Conservation (phyloP, 257 asterid species). For the Linaria vulgaris region DNA sequence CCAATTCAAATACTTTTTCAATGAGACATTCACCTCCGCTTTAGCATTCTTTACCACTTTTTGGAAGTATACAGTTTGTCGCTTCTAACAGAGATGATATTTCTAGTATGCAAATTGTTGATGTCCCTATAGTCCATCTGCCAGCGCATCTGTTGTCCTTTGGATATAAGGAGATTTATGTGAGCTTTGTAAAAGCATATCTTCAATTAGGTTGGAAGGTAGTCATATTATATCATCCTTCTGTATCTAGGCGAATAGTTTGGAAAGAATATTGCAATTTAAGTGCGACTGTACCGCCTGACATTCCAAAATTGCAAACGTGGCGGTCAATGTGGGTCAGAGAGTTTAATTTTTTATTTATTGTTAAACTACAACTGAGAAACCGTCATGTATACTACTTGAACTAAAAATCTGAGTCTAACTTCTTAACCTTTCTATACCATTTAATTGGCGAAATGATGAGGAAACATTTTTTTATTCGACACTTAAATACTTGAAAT, state of each 20-base stretch:
- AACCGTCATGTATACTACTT: background rate
- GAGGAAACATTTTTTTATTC: background rate
- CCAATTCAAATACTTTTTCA: background rate
- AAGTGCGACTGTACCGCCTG: slow-evolving; percentile 3
- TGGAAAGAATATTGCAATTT: background rate
- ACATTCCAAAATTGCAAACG: slow-evolving; percentile 1
- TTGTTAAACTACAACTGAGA: background rate
- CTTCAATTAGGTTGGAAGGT: background rate
- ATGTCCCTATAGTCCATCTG: background rate
- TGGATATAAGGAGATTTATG: background rate
- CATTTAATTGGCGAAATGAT: background rate
- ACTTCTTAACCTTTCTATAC: background rate
- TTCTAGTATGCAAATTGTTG: background rate
- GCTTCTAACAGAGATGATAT: background rate
- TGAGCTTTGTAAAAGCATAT: background rate
- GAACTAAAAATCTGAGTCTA: background rate
- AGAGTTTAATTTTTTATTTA: background rate
- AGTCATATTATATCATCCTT: background rate
- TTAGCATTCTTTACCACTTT: background rate
- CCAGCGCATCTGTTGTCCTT: background rate
- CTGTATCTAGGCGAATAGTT: background rate
- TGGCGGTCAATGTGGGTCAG: slow-evolving; percentile 8
- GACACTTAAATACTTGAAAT: background rate
- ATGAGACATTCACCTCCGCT: background rate
- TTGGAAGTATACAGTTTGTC: background rate